Percentiles rank a stretch among this genome's conserved stretches.
Conservation (phyloP, 441 rosid genomes). For the Jatropha multifida region DNA sequence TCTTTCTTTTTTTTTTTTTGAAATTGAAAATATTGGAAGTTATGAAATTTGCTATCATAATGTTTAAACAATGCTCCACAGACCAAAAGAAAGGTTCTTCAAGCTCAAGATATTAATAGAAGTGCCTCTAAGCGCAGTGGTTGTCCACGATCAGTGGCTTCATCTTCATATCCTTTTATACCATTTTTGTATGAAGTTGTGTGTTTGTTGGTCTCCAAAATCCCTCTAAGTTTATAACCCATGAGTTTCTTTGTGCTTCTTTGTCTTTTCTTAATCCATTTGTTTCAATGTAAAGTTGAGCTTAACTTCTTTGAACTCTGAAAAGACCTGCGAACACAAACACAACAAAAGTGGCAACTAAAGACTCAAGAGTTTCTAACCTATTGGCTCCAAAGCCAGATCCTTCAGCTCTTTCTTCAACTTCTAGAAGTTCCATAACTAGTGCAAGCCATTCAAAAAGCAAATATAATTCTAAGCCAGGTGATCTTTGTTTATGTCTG, state of each 20-base stretch:
- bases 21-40: neutral
- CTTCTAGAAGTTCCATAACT: conserved; percentile 33
- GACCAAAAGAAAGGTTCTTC: conserved; percentile 59
- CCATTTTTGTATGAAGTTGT: neutral
- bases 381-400: conserved; percentile 40
- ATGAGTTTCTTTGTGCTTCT: conserved; percentile 9
- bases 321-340: conserved; percentile 55
- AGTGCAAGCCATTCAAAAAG: conserved; percentile 37
- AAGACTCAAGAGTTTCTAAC: conserved; percentile 51
- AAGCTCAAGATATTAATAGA: conserved; percentile 51
- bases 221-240: too few relatives aligned
- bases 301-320: conserved; percentile 69
- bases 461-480: conserved; percentile 47
- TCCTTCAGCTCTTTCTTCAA: conserved; percentile 29
- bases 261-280: conserved; percentile 6
- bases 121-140: conserved; percentile 74
- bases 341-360: conserved; percentile 37
- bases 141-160: conserved; percentile 50
- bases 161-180: conserved; percentile 86
- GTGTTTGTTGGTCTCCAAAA: conserved; percentile 9
- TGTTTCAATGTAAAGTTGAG: conserved; percentile 31
- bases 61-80: conserved; percentile 31
- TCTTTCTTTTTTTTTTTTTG: neutral
- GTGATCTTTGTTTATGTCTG: conserved; percentile 30
- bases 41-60: conserved; percentile 19